phyloP scores from a whole-genome alignment of 257 asterid genomes.

The Cordia subcordata region DNA sequence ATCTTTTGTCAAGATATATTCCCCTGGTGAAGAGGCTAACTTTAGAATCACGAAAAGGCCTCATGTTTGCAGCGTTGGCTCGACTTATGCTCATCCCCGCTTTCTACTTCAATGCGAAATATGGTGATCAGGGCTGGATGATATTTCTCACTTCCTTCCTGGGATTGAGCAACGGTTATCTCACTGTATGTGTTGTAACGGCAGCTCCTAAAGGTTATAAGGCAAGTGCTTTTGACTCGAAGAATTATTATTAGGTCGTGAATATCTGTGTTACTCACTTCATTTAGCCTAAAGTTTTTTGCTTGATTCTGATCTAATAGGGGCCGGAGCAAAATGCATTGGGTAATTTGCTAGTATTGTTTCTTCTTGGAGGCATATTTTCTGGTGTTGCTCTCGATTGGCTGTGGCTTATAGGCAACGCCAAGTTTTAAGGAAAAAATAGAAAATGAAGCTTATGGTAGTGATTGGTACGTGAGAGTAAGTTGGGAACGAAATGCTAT shows the following conservation, averaged over 20 bases:
- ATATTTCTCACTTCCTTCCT: slow-evolving; percentile 34
- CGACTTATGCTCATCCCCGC: slow-evolving; percentile 39
- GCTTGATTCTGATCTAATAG: slow-evolving; percentile 12
- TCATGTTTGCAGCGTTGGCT: slow-evolving; percentile 23
- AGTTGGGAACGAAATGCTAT: no score
- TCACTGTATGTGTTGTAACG: slow-evolving; percentile 35
- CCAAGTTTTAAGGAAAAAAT: slow-evolving; percentile 6
- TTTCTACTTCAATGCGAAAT: slow-evolving; percentile 42
- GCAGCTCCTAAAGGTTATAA: slow-evolving; percentile 46
- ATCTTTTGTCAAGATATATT: slow-evolving; percentile 35
- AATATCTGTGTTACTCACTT: background rate
- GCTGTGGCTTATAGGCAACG: slow-evolving; percentile 37
- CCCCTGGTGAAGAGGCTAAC: slow-evolving; percentile 22
- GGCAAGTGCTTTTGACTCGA: slow-evolving; percentile 13
- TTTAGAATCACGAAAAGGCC: slow-evolving; percentile 28
- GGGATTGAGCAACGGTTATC: slow-evolving; percentile 42
- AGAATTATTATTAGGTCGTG: background rate
- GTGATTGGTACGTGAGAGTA: no score
- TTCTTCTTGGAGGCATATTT: slow-evolving; percentile 28
- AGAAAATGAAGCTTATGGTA: no score
- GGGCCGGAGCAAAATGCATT: slow-evolving; percentile 41
- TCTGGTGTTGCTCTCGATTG: slow-evolving; percentile 35
- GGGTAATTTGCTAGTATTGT: slow-evolving; percentile 28
- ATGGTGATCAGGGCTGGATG: slow-evolving; percentile 53
- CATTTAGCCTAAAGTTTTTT: background rate